A percentile compares a stretch with the other conserved stretches of the same genome.
Conservation (phyloP, 306 rosid species). For the Lithocarpus polystachyus region DNA sequence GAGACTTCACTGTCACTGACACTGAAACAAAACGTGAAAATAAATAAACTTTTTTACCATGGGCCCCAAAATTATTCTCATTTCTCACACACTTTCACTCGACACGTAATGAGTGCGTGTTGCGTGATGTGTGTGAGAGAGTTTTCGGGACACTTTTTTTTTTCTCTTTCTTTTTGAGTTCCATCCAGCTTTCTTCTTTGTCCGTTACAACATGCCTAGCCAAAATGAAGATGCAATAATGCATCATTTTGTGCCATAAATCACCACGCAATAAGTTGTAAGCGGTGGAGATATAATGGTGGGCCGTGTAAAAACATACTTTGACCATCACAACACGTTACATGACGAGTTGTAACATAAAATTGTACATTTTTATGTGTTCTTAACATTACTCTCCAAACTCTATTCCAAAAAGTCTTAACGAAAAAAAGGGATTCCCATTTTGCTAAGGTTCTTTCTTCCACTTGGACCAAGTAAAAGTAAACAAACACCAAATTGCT, state of each 20-base stretch:
- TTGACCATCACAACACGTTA: accelerated
- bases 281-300: accelerated
- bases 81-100: not conserved
- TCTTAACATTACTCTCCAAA: accelerated
- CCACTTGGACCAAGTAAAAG: too few relatives aligned
- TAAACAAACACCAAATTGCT: too few relatives aligned
- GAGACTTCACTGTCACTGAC: too few relatives aligned
- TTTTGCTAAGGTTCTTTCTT: too few relatives aligned
- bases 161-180: not conserved
- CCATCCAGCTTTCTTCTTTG: not conserved
- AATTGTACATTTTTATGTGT: too few relatives aligned
- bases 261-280: accelerated
- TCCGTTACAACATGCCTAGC: not conserved
- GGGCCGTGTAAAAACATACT: accelerated
- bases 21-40: too few relatives aligned
- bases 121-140: slow-evolving; percentile 9
- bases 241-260: accelerated
- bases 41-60: too few relatives aligned
- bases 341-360: accelerated
- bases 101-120: slow-evolving; percentile 45
- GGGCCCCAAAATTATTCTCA: too few relatives aligned
- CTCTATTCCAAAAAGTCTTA: too few relatives aligned
- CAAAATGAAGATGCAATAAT: too few relatives aligned
- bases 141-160: not conserved
- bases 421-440: too few relatives aligned